Evolutionary conservation across 768 basidiomycete species (phyloP), one percentile per base, ranked within the genome.

Genomic region (Lentinula sp.): DNA sequence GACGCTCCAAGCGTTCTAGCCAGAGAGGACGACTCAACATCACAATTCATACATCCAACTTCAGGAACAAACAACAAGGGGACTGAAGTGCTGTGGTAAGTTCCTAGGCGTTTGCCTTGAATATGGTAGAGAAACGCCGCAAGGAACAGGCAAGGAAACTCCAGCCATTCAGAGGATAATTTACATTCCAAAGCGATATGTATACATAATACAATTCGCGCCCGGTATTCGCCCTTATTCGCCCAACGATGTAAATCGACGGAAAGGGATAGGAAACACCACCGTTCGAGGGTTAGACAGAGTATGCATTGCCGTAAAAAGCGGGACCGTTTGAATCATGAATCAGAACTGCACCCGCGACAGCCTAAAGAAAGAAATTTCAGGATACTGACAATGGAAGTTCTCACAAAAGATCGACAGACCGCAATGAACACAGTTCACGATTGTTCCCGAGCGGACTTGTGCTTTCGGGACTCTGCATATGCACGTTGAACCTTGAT

Each of bases 351-450:
- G 68, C 93, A 95, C 9, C 93, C 93, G 64, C 90, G 88, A 69
- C 93, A 95, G 12, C 93, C 93, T 95, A 63, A 2, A 55, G 57
- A 23, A 57, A 16, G 42, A 35, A 62, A 5, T 4, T 18, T 46
- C 13, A 39, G 46, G n/a, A 10, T 10, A 20, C 46, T 20, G 7
- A 18, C 18, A 23, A 6, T 1, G 9, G 12, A 9, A 23, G n/a
- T 9, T 18, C 18, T 9, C 10, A 53, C 20, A 35, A 9, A 3
- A 53, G 51, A 35, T 53, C 51, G 33, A 84, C 93, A 63, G 67
- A 95, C 96, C 96, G 73, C 96, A 98, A 70, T 98, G 95, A 51
- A 93, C 90, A 74, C 96, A 99, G 73, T 99, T 94, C 1, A 98
- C 95, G 36, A 98, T 79, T 3, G 92, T 95, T 6, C 95, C 96